A percentile compares a stretch with the other conserved stretches of the same genome.
Conservation (phyloP, 1,284 basidiomycete genomes). For the Tilletia indica region DNA sequence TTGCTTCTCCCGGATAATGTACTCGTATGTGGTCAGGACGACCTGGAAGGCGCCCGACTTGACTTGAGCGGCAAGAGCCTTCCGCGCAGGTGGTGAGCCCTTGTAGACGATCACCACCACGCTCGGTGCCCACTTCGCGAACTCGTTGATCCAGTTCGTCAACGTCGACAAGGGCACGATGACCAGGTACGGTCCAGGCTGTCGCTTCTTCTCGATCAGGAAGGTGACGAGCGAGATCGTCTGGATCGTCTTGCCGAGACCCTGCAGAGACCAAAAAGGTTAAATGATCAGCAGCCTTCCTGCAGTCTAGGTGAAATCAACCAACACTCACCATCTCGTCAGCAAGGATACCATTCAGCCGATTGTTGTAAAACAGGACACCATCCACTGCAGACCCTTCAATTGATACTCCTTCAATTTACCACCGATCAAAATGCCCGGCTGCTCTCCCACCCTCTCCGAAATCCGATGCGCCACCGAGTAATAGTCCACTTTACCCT, state of each 20-base stretch:
- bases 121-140: constrained; percentile 54
- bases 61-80: constrained; percentile 45
- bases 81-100: constrained; percentile 52
- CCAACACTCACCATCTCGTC: constrained; percentile 46
- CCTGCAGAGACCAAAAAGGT: constrained; percentile 16
- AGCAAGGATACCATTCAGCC: constrained; percentile 55
- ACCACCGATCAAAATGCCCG: constrained; percentile 68
- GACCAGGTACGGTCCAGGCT: constrained; percentile 54
- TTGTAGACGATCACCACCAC: constrained; percentile 54
- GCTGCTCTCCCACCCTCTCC: constrained; percentile 83
- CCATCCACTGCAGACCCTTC: constrained; percentile 57
- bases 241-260: constrained; percentile 56
- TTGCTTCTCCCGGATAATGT: constrained; percentile 57
- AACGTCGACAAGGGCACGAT: constrained; percentile 56
- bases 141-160: constrained; percentile 56
- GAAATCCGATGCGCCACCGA: constrained; percentile 90
- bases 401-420: constrained; percentile 55
- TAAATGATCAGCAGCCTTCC: background rate
- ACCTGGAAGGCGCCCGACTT: constrained; percentile 53
- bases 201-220: constrained; percentile 55
- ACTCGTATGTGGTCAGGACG: constrained; percentile 55
- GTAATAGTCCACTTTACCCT: constrained; percentile 86
- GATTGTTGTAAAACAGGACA: constrained; percentile 56
- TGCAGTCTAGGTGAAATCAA: background rate
- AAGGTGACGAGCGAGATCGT: constrained; percentile 56